phyloP scores from a whole-genome alignment of 2,329 filamentous ascomycete species.

The Exophiala oligosperma region DNA sequence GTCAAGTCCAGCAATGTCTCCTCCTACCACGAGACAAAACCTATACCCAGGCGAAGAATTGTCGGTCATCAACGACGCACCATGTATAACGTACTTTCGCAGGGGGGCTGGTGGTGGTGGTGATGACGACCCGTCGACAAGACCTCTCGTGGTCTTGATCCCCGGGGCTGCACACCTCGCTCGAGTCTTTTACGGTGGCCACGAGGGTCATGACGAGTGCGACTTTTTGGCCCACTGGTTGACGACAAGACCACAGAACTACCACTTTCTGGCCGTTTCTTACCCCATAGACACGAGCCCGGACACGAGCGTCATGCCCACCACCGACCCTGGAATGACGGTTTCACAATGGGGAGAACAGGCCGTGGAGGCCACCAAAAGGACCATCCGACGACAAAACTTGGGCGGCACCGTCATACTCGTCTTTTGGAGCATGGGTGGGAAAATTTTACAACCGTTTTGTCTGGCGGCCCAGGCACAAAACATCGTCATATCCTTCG shows the following conservation, averaged over 20 bases:
- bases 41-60: conserved; percentile 1
- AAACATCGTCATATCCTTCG: neutral
- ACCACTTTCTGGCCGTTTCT: conserved; percentile 4
- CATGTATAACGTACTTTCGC: conserved; percentile 5
- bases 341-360: conserved; percentile 2
- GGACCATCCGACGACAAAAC: neutral
- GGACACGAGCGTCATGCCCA: neutral
- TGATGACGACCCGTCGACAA: neutral
- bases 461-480: neutral
- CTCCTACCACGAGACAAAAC: neutral
- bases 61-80: conserved; percentile 1
- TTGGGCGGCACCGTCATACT: neutral
- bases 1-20: neutral
- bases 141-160: conserved; percentile 1
- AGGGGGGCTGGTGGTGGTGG: neutral
- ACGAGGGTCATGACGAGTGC: neutral
- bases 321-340: neutral
- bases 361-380: neutral
- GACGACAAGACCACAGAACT: neutral
- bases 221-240: conserved; percentile 6
- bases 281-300: conserved; percentile 4
- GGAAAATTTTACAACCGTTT: conserved; percentile 4
- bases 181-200: conserved; percentile 6
- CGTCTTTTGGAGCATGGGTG: conserved; percentile 7
- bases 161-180: conserved; percentile 8